Conservation (phyloP, 1,139 yeast genomes). For the Blastobotrys niveus region DNA sequence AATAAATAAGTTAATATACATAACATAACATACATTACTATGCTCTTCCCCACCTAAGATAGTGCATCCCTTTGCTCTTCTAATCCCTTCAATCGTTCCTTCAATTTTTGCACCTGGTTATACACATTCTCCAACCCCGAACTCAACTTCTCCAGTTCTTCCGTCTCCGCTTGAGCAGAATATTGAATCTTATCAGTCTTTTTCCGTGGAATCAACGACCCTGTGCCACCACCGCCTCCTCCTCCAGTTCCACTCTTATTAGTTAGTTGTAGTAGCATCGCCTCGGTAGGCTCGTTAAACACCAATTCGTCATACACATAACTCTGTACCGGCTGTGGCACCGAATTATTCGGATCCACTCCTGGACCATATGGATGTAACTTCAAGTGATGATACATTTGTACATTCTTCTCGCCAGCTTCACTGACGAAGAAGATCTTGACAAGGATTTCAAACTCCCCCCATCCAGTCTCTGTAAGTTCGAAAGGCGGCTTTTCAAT, state of each 20-base stretch:
- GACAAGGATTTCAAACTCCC: constrained; percentile 90
- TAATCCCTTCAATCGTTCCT: constrained; percentile 14
- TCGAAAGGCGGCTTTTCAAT: constrained; percentile 89
- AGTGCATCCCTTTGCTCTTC: constrained; percentile 15
- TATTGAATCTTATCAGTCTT: constrained; percentile 44
- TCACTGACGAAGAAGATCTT: constrained; percentile 81
- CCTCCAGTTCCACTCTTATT: constrained; percentile 66
- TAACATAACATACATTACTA: neutral
- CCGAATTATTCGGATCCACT: constrained; percentile 8
- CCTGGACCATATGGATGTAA: constrained; percentile 65
- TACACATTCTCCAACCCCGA: constrained; percentile 57
- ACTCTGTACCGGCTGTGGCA: constrained; percentile 47
- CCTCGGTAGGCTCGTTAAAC: constrained; percentile 93
- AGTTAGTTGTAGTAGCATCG: constrained; percentile 72
- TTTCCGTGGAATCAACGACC: constrained; percentile 62
- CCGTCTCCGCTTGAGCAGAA: constrained; percentile 58
- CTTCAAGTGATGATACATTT: constrained; percentile 81
- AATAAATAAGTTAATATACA: no score
- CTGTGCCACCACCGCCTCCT: no score
- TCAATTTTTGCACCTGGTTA: constrained; percentile 33
- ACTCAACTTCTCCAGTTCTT: constrained; percentile 70
- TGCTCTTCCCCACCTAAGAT: neutral
- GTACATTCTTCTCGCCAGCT: constrained; percentile 81
- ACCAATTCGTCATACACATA: constrained; percentile 85
- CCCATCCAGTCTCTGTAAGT: constrained; percentile 99